Evolutionary conservation across 257 asterid genomes (phyloP).

Genomic region (Solanum clarkiae): DNA sequence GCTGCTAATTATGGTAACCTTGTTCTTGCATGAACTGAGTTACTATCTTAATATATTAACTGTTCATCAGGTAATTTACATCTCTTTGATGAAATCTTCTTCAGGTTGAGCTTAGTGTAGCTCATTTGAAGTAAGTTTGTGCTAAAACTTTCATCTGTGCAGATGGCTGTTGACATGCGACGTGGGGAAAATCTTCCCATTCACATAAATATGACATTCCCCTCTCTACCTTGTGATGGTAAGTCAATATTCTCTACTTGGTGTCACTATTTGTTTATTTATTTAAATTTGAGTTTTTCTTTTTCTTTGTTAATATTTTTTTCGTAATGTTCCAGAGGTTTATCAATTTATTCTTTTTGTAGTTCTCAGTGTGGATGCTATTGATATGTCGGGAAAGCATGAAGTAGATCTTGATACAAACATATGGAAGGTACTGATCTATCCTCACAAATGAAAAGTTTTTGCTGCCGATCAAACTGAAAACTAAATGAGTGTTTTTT

Average conservation of each 20-base stretch:
- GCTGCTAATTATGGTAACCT: slow-evolving; percentile 71
- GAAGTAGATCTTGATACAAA: slow-evolving; percentile 99
- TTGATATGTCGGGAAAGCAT: slow-evolving; percentile 98
- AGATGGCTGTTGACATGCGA: slow-evolving; percentile 90
- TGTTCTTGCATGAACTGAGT: slow-evolving; percentile 86
- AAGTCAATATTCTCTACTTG: slow-evolving; percentile 5
- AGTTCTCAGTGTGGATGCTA: slow-evolving; percentile 93
- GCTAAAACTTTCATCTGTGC: slow-evolving; percentile 7
- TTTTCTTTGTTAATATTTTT: background rate
- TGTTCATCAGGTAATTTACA: slow-evolving; percentile 58
- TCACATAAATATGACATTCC: slow-evolving; percentile 91
- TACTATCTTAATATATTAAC: slow-evolving; percentile 79
- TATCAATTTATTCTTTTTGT: slow-evolving; percentile 10
- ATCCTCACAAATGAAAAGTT: background rate
- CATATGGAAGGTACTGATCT: slow-evolving; percentile 77
- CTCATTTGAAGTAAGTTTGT: background rate
- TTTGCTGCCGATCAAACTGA: background rate
- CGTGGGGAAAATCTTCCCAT: slow-evolving; percentile 97
- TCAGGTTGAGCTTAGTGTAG: background rate
- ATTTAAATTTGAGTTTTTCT: background rate
- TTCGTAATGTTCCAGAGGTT: background rate
- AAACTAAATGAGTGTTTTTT: background rate
- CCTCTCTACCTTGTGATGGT: slow-evolving; percentile 98
- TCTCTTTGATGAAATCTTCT: background rate
- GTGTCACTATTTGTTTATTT: background rate